Conservation (phyloP, 352 stramenopile species). For the Pythium aphanidermatum region DNA sequence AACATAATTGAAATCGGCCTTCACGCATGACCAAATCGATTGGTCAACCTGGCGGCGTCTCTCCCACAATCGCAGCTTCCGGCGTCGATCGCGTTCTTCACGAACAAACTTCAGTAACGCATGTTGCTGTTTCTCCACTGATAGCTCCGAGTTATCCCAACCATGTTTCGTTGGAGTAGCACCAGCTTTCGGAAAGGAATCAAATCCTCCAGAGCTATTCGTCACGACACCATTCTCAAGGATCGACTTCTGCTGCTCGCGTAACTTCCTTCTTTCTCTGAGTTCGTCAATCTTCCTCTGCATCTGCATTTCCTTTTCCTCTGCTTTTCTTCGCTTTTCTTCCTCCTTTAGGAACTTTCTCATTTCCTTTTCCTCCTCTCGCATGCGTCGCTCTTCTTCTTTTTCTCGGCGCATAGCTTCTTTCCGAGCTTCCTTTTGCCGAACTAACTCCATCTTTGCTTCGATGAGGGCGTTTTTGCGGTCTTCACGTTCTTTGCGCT, state of each 20-base stretch:
- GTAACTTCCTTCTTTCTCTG: conserved; percentile 49
- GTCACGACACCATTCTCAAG: conserved; percentile 76
- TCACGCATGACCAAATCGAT: conserved; percentile 49
- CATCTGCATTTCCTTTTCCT: conserved; percentile 70
- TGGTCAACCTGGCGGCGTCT: conserved; percentile 45
- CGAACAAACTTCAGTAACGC: conserved; percentile 63
- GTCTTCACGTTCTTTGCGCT: conserved; percentile 57
- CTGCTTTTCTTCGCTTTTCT: conserved; percentile 59
- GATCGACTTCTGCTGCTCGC: conserved; percentile 65
- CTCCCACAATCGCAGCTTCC: conserved; percentile 47
- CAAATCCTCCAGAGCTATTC: conserved; percentile 17
- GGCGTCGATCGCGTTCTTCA: conserved; percentile 55
- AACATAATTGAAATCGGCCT: conserved; percentile 25
- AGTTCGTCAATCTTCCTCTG: conserved; percentile 70
- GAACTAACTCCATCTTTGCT: conserved; percentile 48
- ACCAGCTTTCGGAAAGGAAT: neutral
- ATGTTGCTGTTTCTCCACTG: conserved; percentile 42
- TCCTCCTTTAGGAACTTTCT: conserved; percentile 64
- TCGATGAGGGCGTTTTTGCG: conserved; percentile 66
- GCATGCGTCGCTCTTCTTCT: conserved; percentile 61
- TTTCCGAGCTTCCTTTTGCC: conserved; percentile 64
- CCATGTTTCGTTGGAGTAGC: conserved; percentile 14
- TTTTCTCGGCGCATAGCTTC: conserved; percentile 49
- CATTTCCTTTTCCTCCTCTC: conserved; percentile 66
- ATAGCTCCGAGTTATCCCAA: conserved; percentile 7